Conservation (phyloP, 306 rosid genomes). For the Quercus cerris region DNA sequence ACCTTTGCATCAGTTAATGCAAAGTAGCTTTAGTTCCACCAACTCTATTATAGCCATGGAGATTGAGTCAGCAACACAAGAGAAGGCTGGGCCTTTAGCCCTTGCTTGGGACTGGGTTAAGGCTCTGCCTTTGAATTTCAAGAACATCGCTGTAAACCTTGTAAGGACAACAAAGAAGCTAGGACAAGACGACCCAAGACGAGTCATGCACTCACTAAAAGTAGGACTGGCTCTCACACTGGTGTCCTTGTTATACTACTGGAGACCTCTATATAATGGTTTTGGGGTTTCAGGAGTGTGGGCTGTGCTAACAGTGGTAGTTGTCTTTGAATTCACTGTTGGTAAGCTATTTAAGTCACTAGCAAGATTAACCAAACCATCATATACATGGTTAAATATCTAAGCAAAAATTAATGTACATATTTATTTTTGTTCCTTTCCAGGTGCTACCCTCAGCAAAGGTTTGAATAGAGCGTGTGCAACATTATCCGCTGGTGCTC, state of each 20-base stretch:
- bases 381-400: background rate
- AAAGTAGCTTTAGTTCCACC: background rate
- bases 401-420: background rate
- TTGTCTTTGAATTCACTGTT: constrained; percentile 78
- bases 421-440: background rate
- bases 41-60: constrained; percentile 36
- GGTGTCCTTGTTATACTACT: constrained; percentile 71
- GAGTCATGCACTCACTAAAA: constrained; percentile 81
- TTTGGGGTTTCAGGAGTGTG: constrained; percentile 87
- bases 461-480: constrained; percentile 80
- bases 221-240: constrained; percentile 88
- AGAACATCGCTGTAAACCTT: constrained; percentile 34
- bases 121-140: constrained; percentile 34
- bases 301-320: constrained; percentile 91
- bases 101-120: constrained; percentile 15
- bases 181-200: constrained; percentile 84
- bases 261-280: constrained; percentile 72
- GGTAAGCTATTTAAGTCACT: constrained; percentile 37
- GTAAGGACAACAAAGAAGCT: constrained; percentile 45
- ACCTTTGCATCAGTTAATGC: background rate
- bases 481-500: constrained; percentile 72
- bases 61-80: constrained; percentile 38
- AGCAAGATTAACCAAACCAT: no score
- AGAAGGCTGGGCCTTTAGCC: constrained; percentile 15
- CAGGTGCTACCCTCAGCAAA: constrained; percentile 85